Conservation (phyloP, 306 rosid genomes). For the Styphnolobium japonicum region DNA sequence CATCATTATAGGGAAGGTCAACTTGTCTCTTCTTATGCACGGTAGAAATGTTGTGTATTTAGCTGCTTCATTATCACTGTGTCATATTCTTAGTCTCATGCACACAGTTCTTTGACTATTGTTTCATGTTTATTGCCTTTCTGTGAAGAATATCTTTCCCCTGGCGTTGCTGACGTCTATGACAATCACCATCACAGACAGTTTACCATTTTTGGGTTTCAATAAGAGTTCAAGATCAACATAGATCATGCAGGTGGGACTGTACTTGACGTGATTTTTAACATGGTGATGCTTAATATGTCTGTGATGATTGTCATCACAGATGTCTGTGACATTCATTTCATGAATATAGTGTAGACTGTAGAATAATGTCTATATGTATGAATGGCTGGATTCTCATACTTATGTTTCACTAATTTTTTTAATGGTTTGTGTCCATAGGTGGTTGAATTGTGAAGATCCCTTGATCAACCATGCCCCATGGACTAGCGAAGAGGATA, state of each 20-base stretch:
- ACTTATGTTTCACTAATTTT: conserved; percentile 10
- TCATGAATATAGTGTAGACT: neutral
- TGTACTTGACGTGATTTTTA: conserved; percentile 43
- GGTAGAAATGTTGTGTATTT: conserved; percentile 1
- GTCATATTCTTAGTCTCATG: conserved; percentile 27
- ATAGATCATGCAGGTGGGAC: conserved; percentile 71
- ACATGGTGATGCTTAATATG: conserved; percentile 51
- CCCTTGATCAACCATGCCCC: conserved; percentile 70
- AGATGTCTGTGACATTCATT: conserved; percentile 48
- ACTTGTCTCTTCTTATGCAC: conserved; percentile 4
- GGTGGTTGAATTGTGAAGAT: conserved; percentile 97
- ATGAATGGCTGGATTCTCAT: conserved; percentile 11
- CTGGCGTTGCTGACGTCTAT: conserved; percentile 63
- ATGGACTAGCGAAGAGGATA: conserved; percentile 78
- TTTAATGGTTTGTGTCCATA: conserved; percentile 32
- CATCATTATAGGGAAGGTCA: neutral
- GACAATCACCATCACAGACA: conserved; percentile 66
- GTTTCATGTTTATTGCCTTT: conserved; percentile 48
- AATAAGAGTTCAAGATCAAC: conserved; percentile 51
- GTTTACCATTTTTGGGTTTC: conserved; percentile 61
- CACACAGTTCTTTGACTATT: conserved; percentile 45
- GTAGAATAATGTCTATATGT: conserved; percentile 1
- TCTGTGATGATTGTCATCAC: conserved; percentile 70
- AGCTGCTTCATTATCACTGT: conserved; percentile 1
- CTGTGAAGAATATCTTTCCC: conserved; percentile 53